These are phyloP conservation scores for Erodium maritimum DNA, from an alignment of 345 rosid genomes.

Conservation along the genomic window DNA sequence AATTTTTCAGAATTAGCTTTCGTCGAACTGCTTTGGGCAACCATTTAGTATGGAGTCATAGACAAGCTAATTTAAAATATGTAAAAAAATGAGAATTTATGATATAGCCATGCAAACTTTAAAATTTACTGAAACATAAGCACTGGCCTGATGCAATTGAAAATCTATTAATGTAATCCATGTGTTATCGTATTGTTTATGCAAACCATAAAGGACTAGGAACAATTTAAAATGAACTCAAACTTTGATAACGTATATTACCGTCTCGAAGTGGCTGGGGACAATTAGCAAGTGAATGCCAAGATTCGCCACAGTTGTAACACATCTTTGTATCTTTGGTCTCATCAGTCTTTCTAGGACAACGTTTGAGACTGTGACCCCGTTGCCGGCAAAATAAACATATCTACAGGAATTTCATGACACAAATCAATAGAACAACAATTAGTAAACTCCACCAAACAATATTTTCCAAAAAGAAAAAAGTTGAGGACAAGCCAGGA, in stretches of 20 bases:
- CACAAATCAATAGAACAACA: background rate
- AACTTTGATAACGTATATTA: slow-evolving; percentile 10
- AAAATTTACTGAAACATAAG: background rate
- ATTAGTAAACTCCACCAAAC: background rate
- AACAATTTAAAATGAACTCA: background rate
- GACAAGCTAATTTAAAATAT: background rate
- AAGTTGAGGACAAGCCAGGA: no score
- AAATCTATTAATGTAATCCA: no score
- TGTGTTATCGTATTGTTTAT: no score
- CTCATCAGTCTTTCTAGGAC: slow-evolving; percentile 55
- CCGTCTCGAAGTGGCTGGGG: slow-evolving; percentile 71
- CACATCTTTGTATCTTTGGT: slow-evolving; percentile 47
- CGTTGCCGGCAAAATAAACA: slow-evolving; percentile 72
- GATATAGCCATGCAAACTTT: background rate
- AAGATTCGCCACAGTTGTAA: slow-evolving; percentile 72
- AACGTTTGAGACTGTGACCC: slow-evolving; percentile 81
- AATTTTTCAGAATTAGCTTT: no score
- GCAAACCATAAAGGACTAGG: background rate
- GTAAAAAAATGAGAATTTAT: no score
- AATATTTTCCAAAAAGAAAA: background rate
- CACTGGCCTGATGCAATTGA: background rate
- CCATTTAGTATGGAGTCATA: background rate
- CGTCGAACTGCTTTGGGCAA: background rate
- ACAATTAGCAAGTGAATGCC: slow-evolving; percentile 78
- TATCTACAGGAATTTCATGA: slow-evolving; percentile 29